These are phyloP conservation scores for Phytopythium litorale DNA, from an alignment of 352 stramenopile genomes.

Conservation along the genomic window DNA sequence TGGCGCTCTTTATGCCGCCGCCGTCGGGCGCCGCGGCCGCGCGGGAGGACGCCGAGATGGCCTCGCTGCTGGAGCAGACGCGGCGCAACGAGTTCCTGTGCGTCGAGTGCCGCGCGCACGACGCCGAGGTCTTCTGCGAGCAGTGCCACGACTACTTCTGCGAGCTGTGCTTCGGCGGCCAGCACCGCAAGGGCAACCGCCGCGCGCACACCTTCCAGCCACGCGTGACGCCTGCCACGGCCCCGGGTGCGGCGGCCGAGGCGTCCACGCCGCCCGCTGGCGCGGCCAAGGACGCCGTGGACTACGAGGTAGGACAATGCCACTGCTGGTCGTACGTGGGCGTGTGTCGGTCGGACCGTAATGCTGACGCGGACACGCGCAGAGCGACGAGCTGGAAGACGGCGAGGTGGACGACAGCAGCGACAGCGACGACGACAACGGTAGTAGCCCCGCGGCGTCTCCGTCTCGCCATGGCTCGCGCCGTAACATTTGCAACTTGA, in stretches of 20 bases:
- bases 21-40: conserved; percentile 11
- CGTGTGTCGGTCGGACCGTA: background rate
- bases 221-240: conserved; percentile 20
- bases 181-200: conserved; percentile 85
- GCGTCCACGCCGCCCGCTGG: conserved; percentile 13
- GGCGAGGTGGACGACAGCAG: conserved; percentile 28
- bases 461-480: conserved; percentile 19
- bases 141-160: conserved; percentile 90
- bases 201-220: conserved; percentile 77
- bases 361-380: background rate
- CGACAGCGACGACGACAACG: conserved; percentile 37
- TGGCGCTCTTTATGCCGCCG: conserved; percentile 41
- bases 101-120: conserved; percentile 66
- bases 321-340: conserved; percentile 8
- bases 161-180: conserved; percentile 73
- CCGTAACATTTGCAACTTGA: conserved; percentile 88
- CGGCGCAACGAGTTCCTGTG: conserved; percentile 46
- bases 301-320: conserved; percentile 21
- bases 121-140: conserved; percentile 78
- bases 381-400: conserved; percentile 36
- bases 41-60: conserved; percentile 21
- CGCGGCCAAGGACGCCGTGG: conserved; percentile 23
- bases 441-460: conserved; percentile 22
- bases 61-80: conserved; percentile 24
- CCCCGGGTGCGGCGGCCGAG: background rate